Base-by-base conservation (phyloP, 2,329 filamentous ascomycete genomes). In the Lasiodiplodia sp. region DNA sequence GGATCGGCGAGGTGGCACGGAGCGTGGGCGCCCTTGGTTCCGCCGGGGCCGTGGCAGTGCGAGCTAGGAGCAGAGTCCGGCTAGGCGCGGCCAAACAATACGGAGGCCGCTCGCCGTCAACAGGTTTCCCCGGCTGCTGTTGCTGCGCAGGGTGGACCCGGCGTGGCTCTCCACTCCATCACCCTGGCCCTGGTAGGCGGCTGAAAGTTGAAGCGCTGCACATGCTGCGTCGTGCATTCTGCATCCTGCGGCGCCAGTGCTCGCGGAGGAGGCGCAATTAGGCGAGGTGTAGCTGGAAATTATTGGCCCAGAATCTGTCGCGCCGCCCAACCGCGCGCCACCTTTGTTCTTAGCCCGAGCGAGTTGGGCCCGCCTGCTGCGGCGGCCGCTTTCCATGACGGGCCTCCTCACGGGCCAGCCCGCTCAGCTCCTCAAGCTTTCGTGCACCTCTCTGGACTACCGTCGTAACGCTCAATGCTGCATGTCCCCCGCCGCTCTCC, bases 201-300 rank as follows among this genome's bases (percentile, higher is more conserved):
- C 25, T 63, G 14, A 63, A 63, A 63, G 58, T 63, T 63, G 40
- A 63, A 63, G 58, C 58, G 58, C 40, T 12, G 21, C 28, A 7
- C 34, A 8, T 37, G n/a, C 55, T 25, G 34, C 52, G 16, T 21
- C 44, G 6, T 44, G 40, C 40, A 18, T 44, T 18, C 44, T 47
- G 44, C 44, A 34, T 55, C 10, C 21, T 11, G 18, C 23, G 5
- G 55, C 52, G 34, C 55, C 34, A 40, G 34, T 12, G 56, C n/a
- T 16, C 57, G n/a, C 34, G 55, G 11, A 60, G 38, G 18, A 14
- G 38, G 16, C 14, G 56, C 38, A 12, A 14, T 16, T 34, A 11
- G 31, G 34, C 52, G 23, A 14, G 1, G n/a, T 5, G 11, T 7
- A 21, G 4, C 21, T 23, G 18, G 18, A 34, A 51, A 62, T 2